Conservation (phyloP, 108 stramenopile species). For the Discostella pseudostelligera region DNA sequence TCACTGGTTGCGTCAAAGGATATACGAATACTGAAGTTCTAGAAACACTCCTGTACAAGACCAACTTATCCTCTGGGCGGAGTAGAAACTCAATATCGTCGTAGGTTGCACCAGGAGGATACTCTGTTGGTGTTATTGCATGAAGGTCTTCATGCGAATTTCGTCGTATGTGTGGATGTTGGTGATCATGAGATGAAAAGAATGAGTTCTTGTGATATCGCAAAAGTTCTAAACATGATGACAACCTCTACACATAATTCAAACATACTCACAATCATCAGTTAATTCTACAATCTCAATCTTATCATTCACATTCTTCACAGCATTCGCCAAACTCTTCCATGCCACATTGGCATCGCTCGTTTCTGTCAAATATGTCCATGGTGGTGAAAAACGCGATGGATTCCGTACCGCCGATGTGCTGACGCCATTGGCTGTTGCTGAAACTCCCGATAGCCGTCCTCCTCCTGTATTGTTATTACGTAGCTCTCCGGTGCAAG, state of each 20-base stretch:
- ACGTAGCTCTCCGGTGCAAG: conserved; percentile 63
- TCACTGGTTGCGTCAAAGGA: conserved; percentile 89
- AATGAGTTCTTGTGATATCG: no score
- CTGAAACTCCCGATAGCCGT: conserved; percentile 67
- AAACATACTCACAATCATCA: conserved; percentile 51
- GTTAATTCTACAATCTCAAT: conserved; percentile 73
- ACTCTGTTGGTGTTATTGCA: conserved; percentile 68
- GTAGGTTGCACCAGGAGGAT: conserved; percentile 63
- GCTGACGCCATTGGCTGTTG: conserved; percentile 79
- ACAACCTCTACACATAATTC: neutral
- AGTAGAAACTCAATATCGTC: conserved; percentile 92
- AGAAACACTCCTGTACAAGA: conserved; percentile 83
- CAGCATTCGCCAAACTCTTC: conserved; percentile 64
- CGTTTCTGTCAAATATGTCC: conserved; percentile 83
- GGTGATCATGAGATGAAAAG: neutral
- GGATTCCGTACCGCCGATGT: conserved; percentile 79
- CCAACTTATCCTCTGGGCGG: conserved; percentile 82
- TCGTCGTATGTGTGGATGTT: neutral
- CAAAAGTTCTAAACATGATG: neutral
- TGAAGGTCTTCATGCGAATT: conserved; percentile 53
- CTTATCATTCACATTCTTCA: conserved; percentile 53
- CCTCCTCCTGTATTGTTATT: conserved; percentile 46
- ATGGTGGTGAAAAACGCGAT: conserved; percentile 73
- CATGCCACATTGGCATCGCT: conserved; percentile 63
- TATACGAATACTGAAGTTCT: conserved; percentile 87